phyloP scores from a whole-genome alignment of 1,284 basidiomycete genomes.

The Ganoderma leucocontextum region DNA sequence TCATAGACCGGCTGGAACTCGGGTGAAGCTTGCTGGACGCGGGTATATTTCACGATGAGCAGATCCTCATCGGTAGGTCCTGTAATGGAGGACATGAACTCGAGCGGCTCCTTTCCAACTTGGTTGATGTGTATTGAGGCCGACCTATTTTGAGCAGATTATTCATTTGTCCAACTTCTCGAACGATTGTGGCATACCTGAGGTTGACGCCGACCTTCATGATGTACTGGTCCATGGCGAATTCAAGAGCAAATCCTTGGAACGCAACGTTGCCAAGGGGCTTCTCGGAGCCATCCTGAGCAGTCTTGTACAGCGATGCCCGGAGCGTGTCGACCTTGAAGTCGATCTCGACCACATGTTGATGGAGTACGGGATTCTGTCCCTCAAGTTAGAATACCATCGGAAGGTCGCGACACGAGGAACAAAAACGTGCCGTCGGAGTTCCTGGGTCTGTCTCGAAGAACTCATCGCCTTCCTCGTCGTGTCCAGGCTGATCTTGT shows the following conservation, averaged over 20 bases:
- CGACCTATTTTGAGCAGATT: constrained; percentile 52
- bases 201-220: constrained; percentile 91
- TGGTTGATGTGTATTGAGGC: constrained; percentile 78
- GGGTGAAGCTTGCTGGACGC: constrained; percentile 87
- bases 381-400: constrained; percentile 6
- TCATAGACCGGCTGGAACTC: constrained; percentile 88
- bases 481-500: constrained; percentile 35
- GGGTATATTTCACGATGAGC: constrained; percentile 84
- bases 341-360: constrained; percentile 88
- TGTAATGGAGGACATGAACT: constrained; percentile 81
- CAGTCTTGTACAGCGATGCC: constrained; percentile 82
- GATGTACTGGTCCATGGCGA: constrained; percentile 83
- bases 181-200: constrained; percentile 54
- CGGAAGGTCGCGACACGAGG: constrained; percentile 7
- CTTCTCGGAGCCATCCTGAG: constrained; percentile 67
- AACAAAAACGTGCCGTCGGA: constrained; percentile 56
- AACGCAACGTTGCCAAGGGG: constrained; percentile 85
- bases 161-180: background rate
- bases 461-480: constrained; percentile 65
- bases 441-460: constrained; percentile 79
- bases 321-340: constrained; percentile 92
- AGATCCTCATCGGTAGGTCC: constrained; percentile 70
- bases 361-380: constrained; percentile 70
- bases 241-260: constrained; percentile 81
- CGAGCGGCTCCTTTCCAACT: constrained; percentile 61